Percentiles rank a stretch among this genome's conserved stretches.
Conservation (phyloP, 768 basidiomycete genomes). For the Lactifluus pinguis region DNA sequence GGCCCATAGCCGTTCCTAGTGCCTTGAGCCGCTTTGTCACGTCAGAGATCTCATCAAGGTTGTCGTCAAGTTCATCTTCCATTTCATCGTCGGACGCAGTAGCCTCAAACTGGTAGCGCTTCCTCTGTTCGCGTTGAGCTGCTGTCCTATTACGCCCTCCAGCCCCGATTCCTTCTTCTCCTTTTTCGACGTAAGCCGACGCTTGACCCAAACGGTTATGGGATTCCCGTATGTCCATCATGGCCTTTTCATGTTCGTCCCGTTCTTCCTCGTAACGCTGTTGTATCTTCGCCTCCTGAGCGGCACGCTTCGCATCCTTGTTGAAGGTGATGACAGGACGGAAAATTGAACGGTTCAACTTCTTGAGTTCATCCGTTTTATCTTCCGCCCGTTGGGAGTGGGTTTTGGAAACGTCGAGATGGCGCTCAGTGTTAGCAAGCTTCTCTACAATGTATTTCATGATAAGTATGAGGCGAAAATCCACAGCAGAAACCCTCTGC, state of each 20-base stretch:
- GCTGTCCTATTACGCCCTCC: constrained; percentile 36
- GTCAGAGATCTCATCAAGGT: constrained; percentile 78
- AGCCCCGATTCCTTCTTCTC: constrained; percentile 37
- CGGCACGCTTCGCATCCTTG: constrained; percentile 83
- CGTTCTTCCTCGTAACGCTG: constrained; percentile 84
- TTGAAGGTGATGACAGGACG: constrained; percentile 86
- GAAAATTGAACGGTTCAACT: constrained; percentile 93
- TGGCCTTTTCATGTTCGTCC: constrained; percentile 71
- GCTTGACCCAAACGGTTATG: constrained; percentile 81
- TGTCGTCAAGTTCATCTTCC: constrained; percentile 89
- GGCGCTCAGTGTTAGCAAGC: constrained; percentile 89
- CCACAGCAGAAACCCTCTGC: constrained; percentile 16
- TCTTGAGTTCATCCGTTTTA: constrained; percentile 86
- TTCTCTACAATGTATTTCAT: constrained; percentile 43
- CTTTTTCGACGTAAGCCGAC: constrained; percentile 43
- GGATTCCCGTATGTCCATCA: constrained; percentile 78
- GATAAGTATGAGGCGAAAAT: not conserved
- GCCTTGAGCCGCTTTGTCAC: constrained; percentile 72
- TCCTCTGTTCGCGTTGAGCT: constrained; percentile 64
- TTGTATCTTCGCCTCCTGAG: constrained; percentile 76
- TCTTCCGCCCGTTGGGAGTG: constrained; percentile 85
- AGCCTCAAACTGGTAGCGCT: constrained; percentile 86
- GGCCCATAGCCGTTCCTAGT: constrained; percentile 72
- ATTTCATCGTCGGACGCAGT: constrained; percentile 87
- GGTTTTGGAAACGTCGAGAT: constrained; percentile 86